These are phyloP conservation scores for Penicillium odoratum DNA, from an alignment of 495 filamentous ascomycete species.

Conservation along the genomic window DNA sequence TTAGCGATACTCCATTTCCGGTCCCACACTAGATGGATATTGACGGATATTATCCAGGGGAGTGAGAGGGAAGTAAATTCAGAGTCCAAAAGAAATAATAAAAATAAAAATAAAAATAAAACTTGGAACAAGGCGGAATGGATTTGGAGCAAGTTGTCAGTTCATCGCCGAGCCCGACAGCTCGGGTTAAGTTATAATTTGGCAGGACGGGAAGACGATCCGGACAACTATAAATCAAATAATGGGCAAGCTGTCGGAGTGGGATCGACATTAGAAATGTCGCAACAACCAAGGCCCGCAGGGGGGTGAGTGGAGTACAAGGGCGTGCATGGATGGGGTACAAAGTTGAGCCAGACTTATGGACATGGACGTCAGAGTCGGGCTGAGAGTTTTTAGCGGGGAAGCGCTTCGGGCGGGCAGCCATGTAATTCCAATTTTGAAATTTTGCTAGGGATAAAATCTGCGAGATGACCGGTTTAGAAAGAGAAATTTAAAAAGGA, in stretches of 20 bases:
- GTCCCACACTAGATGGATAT: slow-evolving; percentile 17
- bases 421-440: background rate
- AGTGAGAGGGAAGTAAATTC: background rate
- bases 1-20: slow-evolving; percentile 19
- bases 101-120: background rate
- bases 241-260: slow-evolving; percentile 13
- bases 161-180: slow-evolving; percentile 36
- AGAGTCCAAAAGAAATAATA: background rate
- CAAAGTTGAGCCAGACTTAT: slow-evolving; percentile 21
- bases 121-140: slow-evolving; percentile 1
- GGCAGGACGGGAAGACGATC: slow-evolving; percentile 38
- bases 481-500: background rate
- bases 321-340: slow-evolving; percentile 21
- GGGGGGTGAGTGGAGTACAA: slow-evolving; percentile 20
- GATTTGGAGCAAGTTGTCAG: slow-evolving; percentile 1
- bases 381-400: slow-evolving; percentile 13
- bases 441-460: background rate
- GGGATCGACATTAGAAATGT: slow-evolving; percentile 26
- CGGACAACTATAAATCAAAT: slow-evolving; percentile 31
- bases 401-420: slow-evolving; percentile 11
- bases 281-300: slow-evolving; percentile 14
- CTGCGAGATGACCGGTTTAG: background rate
- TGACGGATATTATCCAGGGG: background rate
- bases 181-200: slow-evolving; percentile 48
- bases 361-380: slow-evolving; percentile 18